These are phyloP conservation scores for Cercophora samala DNA, from an alignment of 495 filamentous ascomycete species.

Conservation along the genomic window DNA sequence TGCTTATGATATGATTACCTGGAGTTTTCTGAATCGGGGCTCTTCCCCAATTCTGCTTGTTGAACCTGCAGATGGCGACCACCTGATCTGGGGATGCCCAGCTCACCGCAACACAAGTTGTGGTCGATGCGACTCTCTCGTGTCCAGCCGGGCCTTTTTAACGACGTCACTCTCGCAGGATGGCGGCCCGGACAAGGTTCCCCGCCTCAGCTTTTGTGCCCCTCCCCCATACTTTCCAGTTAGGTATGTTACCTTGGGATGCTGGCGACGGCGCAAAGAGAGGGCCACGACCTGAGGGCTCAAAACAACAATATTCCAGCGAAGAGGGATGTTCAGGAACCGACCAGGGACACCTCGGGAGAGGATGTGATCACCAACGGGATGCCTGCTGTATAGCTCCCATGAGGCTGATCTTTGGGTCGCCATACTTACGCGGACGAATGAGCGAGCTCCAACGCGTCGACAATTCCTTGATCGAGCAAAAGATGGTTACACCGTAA, in stretches of 20 bases:
- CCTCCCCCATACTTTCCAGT: neutral
- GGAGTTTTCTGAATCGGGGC: neutral
- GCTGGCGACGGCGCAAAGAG: neutral
- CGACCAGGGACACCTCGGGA: neutral
- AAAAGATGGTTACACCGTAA: neutral
- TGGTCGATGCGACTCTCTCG: conserved; percentile 11
- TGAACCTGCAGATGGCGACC: conserved; percentile 5
- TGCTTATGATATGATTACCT: neutral
- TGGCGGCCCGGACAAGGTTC: neutral
- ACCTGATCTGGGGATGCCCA: conserved; percentile 8
- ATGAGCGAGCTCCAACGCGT: neutral
- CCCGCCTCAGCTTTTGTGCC: conserved; percentile 1
- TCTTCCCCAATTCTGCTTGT: conserved; percentile 12
- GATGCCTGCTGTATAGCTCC: neutral
- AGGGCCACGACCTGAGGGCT: too few relatives aligned
- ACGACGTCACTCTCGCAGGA: conserved; percentile 6
- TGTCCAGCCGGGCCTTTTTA: neutral
- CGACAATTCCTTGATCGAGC: neutral
- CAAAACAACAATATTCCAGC: neutral
- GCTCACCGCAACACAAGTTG: neutral
- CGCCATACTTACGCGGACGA: neutral
- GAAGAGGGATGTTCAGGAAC: neutral
- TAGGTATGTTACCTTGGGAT: neutral
- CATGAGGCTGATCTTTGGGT: neutral
- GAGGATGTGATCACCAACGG: neutral